Evolutionary conservation across 768 basidiomycete genomes (phyloP).

Genomic region (Tylopilus rubrobrunneus): DNA sequence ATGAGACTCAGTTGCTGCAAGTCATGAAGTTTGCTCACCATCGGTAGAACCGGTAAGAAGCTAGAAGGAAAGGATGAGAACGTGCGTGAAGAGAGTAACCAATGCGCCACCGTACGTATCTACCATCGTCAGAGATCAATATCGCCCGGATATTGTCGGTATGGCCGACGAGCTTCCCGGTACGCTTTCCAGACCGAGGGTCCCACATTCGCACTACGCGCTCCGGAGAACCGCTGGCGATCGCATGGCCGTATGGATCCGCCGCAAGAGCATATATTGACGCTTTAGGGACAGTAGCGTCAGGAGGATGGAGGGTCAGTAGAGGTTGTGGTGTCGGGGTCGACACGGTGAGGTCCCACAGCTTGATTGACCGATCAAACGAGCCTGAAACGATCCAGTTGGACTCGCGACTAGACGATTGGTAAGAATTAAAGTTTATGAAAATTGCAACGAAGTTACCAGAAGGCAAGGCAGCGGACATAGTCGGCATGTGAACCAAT

Average conservation of each 20-base stretch:
- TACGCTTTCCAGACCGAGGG: constrained; percentile 77
- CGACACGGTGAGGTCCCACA: constrained; percentile 78
- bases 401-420: constrained; percentile 56
- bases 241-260: constrained; percentile 72
- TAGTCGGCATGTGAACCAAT: constrained; percentile 84
- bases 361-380: constrained; percentile 88
- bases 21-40: constrained; percentile 31
- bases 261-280: constrained; percentile 77
- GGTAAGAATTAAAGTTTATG: constrained; percentile 10
- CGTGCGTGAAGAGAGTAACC: constrained; percentile 1
- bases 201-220: constrained; percentile 92
- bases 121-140: constrained; percentile 83
- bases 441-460: constrained; percentile 37
- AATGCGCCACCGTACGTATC: constrained; percentile 61
- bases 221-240: constrained; percentile 91
- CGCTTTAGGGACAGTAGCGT: constrained; percentile 60
- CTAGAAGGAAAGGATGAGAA: constrained; percentile 33
- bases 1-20: constrained; percentile 11
- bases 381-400: constrained; percentile 92
- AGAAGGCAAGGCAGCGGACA: constrained; percentile 73
- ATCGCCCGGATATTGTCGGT: constrained; percentile 96
- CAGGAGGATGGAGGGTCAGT: constrained; percentile 63
- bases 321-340: constrained; percentile 46
- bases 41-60: constrained; percentile 85
- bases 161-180: constrained; percentile 88